Conservation (phyloP, 495 filamentous ascomycete genomes). For the Tuber brumale region DNA sequence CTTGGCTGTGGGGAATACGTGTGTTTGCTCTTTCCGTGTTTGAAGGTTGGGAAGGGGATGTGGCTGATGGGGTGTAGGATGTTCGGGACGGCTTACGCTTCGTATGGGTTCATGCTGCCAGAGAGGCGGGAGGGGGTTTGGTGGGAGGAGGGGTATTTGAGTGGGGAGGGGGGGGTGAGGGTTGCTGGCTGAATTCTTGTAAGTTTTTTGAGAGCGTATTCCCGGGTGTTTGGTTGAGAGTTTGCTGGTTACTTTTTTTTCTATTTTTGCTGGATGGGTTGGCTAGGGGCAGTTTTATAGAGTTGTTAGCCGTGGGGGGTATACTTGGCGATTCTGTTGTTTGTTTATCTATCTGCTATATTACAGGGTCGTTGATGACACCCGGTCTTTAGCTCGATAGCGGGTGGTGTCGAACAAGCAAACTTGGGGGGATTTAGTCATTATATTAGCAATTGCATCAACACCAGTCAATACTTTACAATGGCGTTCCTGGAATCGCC, state of each 20-base stretch:
- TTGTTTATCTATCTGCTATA: not conserved
- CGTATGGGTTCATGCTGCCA: not conserved
- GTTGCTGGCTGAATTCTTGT: not conserved
- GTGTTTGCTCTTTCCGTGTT: not conserved
- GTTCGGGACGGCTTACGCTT: not conserved
- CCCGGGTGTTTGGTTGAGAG: not conserved
- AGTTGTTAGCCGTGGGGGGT: not conserved
- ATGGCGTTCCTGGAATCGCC: not conserved
- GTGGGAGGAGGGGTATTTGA: not conserved
- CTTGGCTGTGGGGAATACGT: not conserved
- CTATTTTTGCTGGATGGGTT: too few relatives aligned
- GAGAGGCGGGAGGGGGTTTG: not conserved
- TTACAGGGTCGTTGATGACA: not conserved
- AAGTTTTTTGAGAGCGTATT: not conserved
- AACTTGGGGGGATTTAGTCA: not conserved
- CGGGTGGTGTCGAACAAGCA: too few relatives aligned
- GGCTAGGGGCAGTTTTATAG: not conserved
- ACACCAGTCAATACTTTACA: not conserved
- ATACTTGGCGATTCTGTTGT: not conserved
- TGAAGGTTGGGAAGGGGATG: not conserved
- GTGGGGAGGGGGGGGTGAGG: not conserved
- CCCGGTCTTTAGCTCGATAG: too few relatives aligned
- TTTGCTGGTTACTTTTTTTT: not conserved
- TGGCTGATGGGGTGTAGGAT: not conserved
- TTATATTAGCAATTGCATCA: not conserved